Evolutionary conservation across 1,284 basidiomycete species (phyloP), one percentile per base, ranked within the genome.

Genomic region (Microbotryum intermedium): DNA sequence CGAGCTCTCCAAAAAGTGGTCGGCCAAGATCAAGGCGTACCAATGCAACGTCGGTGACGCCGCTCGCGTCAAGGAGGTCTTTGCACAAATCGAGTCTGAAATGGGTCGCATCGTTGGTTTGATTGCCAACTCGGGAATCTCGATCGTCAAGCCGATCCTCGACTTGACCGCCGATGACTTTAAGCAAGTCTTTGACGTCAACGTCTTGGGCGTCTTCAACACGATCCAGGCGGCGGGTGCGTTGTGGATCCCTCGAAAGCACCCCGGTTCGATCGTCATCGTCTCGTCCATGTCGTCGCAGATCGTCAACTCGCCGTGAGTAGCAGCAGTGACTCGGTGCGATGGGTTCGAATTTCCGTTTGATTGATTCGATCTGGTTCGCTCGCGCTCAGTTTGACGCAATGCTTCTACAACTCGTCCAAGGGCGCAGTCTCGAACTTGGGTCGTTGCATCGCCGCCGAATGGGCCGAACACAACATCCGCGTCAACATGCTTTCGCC

Each of bases 381-480:
- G 11, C 13, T 45, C 7, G 1, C 45, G 6, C 25, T 8, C 46
- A 23, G 11, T 18, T 26, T n/a, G 21, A 2, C 10, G 23, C 65
- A 65, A 63, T 55, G 34, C 58, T 59, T 66, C 62, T 60, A 67
- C 57, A 84, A 72, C 69, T 69, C 68, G 39, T 71, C 67, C 58
- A 72, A 73, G 69, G 72, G 69, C 39, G 83, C 83, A 3, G 82
- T 82, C 0, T 79, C 80, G 20, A 79, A 79, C 60, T 75, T 84
- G 10, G 74, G 76, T 2, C 82, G 79, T 67, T 81, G 79, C 6
- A 76, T 85, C 6, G 84, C 84, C 2, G 77, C 81, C 0, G 84
- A 85, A 70, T 84, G 83, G 83, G 80, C 81, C 0, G 59, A 62
- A 11, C 34, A 66, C 58, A 34, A 50, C 70, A 84, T 84, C 55